Base-by-base conservation (phyloP, 2,329 filamentous ascomycete genomes). In the Ambrosiella beaveri region DNA sequence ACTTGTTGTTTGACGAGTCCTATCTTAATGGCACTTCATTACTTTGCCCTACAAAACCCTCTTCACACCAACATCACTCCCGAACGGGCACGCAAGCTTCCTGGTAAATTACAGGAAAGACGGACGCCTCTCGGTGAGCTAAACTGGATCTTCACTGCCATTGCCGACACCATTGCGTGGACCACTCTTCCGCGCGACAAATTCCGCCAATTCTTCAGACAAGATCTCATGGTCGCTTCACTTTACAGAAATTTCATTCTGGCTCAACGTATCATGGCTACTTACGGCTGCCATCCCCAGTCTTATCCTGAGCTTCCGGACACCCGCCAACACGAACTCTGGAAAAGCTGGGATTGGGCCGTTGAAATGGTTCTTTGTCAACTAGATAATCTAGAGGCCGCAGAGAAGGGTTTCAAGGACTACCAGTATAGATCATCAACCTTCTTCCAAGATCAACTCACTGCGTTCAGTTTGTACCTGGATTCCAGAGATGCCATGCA, bases 81-180 rank as follows among this genome's bases (percentile, higher is more conserved):
- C 3, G 87, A 93, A 61, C 81, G 91, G 64, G 90, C 91, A 47
- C 86, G 88, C 69, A 87, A 88, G 65, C 85, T 98, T 15, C 90
- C 91, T 2, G 93, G 93, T 39, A 84, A 89, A 62, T 79, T 97
- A 47, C 91, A 95, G 66, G 93, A 98, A 70, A 80, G 93, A 61
- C 79, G 93, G 66, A 97, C 93, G 54, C 93, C 93, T 7, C 77
- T 98, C 39, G 93, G 93, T 62, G 93, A 98, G 71, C 75, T 98
- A 12, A 98, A 98, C 66, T 98, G 93, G 93, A 98, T 98, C 40
- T 97, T 98, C 67, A 98, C 93, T 0, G 93, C 93, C 57, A 97
- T 98, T 63, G 98, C 93, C 0, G 93, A 98, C 68, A 97, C 91
- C 1, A 98, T 98, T 65, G 93, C 93, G 0, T 98, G 93, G 93